Evolutionary conservation across 2,329 filamentous ascomycete species (phyloP), one percentile per base, ranked within the genome.

Genomic region (Clarireedia paspali): DNA sequence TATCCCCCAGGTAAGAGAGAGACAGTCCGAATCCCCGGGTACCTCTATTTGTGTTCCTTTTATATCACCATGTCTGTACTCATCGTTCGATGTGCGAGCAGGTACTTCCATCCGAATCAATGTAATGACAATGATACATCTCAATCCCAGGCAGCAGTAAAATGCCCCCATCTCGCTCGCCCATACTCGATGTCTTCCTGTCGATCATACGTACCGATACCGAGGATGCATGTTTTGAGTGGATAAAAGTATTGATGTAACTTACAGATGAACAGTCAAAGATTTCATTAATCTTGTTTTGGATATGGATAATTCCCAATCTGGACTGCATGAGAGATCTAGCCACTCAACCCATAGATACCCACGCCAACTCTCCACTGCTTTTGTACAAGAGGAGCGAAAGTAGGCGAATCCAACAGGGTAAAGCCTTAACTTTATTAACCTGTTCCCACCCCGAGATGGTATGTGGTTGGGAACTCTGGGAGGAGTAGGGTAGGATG

Each of bases 321-420:
- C 26, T 5, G 10, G 30, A 4, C 12, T 2, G 5, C 30, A 36
- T 12, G 34, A 44, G 39, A 53, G 45, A 44, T 55, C 46, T 55
- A 50, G 53, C 53, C 53, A 50, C 27, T 27, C 26, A 30, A 53
- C 42, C 17, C 42, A 54, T 39, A 6, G 24, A 23, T 39, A 6
- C 20, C 34, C 30, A 47, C 23, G 4, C 20, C 9, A 2, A 14
- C 15, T 38, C 15, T 40, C 47, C 51, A 46, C 52, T 47, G 40
- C 30, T 24, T 50, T 50, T 55, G 53, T 55, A 47, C 49, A 17
- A 50, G 46, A 50, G 53, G 44, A 55, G 53, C 24, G 53, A 55
- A 55, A 34, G 10, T 20, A 45, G 50, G 53, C 53, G 53, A 55
- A 14, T 50, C 26, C 30, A 34, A 30, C 46, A 50, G 26, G 53